Evolutionary conservation across 2,329 filamentous ascomycete genomes (phyloP).

Genomic region (Leptographium galeiforme): DNA sequence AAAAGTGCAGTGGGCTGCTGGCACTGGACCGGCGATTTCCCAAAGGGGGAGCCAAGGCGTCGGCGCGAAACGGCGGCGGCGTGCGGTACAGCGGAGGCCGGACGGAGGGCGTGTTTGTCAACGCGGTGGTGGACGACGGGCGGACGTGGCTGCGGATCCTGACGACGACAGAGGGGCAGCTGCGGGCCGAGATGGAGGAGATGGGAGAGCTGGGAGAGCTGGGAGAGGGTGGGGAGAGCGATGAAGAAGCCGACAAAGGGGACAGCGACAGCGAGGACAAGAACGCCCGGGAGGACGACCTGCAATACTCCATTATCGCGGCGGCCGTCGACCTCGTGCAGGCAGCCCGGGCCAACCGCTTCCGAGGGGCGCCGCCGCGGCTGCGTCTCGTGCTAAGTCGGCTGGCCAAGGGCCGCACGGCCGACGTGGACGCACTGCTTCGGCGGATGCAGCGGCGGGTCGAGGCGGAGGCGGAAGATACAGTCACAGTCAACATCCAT

Average conservation of each 20-base stretch:
- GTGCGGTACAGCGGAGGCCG: constrained; percentile 1
- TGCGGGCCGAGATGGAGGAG: constrained; percentile 20
- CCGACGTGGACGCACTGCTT: constrained; percentile 16
- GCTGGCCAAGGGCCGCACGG: constrained; percentile 14
- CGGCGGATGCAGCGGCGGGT: constrained; percentile 10
- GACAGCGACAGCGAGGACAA: constrained; percentile 3
- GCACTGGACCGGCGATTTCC: constrained; percentile 17
- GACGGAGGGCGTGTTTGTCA: constrained; percentile 13
- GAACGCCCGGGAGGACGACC: constrained; percentile 7
- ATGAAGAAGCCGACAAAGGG: not conserved
- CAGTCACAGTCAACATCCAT: constrained; percentile 14
- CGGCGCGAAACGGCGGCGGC: not conserved
- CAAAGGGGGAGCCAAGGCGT: not conserved
- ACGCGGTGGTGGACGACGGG: constrained; percentile 21
- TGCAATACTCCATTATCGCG: constrained; percentile 14
- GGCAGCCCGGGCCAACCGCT: constrained; percentile 17
- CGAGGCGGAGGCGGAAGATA: constrained; percentile 5
- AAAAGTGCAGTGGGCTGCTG: constrained; percentile 16
- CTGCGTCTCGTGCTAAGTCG: constrained; percentile 17
- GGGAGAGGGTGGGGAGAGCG: too few species aligned
- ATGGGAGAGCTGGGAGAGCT: constrained; percentile 13
- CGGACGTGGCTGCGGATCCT: constrained; percentile 21
- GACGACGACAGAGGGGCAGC: constrained; percentile 15
- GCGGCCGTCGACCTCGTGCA: constrained; percentile 15
- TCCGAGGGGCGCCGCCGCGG: constrained; percentile 12